Base-by-base conservation (phyloP, 805 yeast species). In the Cyberlindnera suaveolens region DNA sequence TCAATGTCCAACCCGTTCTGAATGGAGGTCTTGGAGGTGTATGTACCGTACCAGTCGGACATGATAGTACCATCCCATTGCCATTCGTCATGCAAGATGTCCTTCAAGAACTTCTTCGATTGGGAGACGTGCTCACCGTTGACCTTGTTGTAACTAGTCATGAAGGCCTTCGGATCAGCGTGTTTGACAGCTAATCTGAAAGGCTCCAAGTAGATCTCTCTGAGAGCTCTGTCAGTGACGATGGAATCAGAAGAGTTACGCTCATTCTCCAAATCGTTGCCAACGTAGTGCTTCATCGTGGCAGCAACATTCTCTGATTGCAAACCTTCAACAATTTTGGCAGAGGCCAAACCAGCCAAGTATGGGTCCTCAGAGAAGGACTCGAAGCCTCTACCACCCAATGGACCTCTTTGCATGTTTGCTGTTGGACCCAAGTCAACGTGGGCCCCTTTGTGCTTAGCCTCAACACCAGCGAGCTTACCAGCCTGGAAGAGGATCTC, bases 41-140 rank as follows among this genome's bases (percentile, higher is more conserved):
- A 78, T 9, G 71, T 67, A 20, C 85, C 86, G 54, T 54, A 73
- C 85, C 85, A 80, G 60, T 80, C 86, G 26, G 80, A 73, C 78
- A 80, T 77, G 31, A 71, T 57, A 32, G 72, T 57, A 36, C 85
- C 85, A 7, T 72, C 64, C 62, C 68, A 80, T 5, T 66, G 63
- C 82, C 82, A 80, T 56, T 80, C 84, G 3, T 65, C 55, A 43
- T 81, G 64, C 46, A 80, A 61, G 31, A 77, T 60, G 27, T 73
- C 71, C 11, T 68, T 60, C 34, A 80, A 51, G 36, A 78, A 55
- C 33, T 56, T 51, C 43, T 64, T 62, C 37, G 68, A 62, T 51
- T 79, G 75, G 19, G 78, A 69, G 37, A 63, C 78, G 56, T 80
- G 85, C 11, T 54, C 70, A 32, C 85, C 86, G 51, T 80, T 80